Base-by-base conservation (phyloP, 2,329 filamentous ascomycete genomes). In the Colletotrichum viniferum region DNA sequence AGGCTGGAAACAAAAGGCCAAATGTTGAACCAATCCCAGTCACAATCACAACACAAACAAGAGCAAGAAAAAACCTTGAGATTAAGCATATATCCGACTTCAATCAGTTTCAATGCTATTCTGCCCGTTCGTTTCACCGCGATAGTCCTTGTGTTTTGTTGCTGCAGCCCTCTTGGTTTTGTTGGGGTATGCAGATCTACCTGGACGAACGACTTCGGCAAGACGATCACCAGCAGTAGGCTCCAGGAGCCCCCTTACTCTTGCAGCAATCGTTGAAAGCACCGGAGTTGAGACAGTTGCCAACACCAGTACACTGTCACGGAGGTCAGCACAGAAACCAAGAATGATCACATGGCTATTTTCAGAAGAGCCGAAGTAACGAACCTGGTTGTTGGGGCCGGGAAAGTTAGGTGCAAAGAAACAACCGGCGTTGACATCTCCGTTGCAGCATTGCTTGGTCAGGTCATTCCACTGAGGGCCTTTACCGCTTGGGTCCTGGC, bases 131-230 rank as follows among this genome's bases (percentile, higher is more conserved):
- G 3, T 10, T 10, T 0, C 1, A 18, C 36, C 36, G 36, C 8
- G 2, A 10, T 18, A 18, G 16, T 43, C 16, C 36, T 18, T 18
- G 1, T 0, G 9, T 2, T 43, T 2, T 43, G 36, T 2, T 43
- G 36, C 36, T 9, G 16, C 16, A 4, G 4, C 36, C 16, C 16
- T 43, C 36, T 43, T 18, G 16, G 3, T 1, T 9, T 43, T 43
- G 36, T 2, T 1, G 16, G 36, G 36, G 2, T 9, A 38, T 38
- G 36, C 36, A 18, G 36, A 18, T 38, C 16, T 38, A 38, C 7
- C 2, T 38, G 36, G 36, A 38, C 16, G 4, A 38, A 38, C 36
- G 4, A 5, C 4, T 43, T 10, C 0, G 36, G 16, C 36, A 43
- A 18, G 7, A 43, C 0, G 2, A 43, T 43, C 18, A 43, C 52